Conservation (phyloP, 805 yeast species). For the Wickerhamiella kazuoi region DNA sequence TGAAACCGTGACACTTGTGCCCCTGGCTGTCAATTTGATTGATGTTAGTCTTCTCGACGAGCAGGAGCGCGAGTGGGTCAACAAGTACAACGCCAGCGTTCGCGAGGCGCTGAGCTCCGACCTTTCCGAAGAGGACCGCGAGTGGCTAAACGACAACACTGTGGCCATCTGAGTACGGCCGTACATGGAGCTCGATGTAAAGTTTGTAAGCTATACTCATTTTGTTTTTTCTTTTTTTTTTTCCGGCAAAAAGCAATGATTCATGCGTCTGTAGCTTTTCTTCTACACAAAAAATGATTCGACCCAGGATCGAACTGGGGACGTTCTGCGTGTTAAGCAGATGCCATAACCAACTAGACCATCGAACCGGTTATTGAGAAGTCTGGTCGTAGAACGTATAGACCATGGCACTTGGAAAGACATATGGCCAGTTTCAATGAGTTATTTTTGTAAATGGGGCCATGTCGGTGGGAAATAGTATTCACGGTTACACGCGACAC, state of each 20-base stretch:
- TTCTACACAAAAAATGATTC: constrained; percentile 52
- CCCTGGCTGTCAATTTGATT: constrained; percentile 64
- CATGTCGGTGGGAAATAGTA: too few relatives aligned
- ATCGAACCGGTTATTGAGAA: constrained; percentile 18
- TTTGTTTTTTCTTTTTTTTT: too few relatives aligned
- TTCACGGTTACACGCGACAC: too few relatives aligned
- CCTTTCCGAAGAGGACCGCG: constrained; percentile 38
- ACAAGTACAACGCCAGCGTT: constrained; percentile 43
- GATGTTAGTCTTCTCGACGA: constrained; percentile 36
- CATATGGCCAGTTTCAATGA: too few relatives aligned
- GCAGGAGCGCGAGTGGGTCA: constrained; percentile 53
- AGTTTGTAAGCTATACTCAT: too few relatives aligned
- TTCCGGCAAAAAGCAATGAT: too few relatives aligned
- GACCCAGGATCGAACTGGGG: constrained; percentile 99
- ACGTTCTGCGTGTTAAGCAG: constrained; percentile 99
- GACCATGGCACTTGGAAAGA: too few relatives aligned
- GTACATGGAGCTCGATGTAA: too few relatives aligned
- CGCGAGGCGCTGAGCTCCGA: constrained; percentile 34
- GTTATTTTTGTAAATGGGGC: too few relatives aligned
- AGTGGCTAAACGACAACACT: constrained; percentile 61
- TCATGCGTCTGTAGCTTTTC: too few relatives aligned
- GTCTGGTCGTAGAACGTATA: too few relatives aligned
- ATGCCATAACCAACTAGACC: constrained; percentile 99
- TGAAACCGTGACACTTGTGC: constrained; percentile 70
- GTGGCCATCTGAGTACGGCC: constrained; percentile 19